A percentile compares a stretch with the other conserved stretches of the same genome.
These are phyloP conservation scores for Pyrenula aspistea DNA, from an alignment of 495 filamentous ascomycete genomes.

Conservation along the genomic window DNA sequence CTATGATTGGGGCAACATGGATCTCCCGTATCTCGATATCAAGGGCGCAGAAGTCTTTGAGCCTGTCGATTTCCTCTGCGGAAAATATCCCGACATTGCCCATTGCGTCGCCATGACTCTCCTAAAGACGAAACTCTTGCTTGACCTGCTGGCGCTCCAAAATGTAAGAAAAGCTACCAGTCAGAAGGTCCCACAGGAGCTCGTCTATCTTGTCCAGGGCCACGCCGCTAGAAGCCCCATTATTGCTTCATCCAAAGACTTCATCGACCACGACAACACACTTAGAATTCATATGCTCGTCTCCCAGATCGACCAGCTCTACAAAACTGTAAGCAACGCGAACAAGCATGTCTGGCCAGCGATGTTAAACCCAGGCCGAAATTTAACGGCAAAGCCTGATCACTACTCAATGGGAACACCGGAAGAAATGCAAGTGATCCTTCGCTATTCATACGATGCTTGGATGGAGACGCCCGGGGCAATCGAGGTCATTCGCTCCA, in stretches of 20 bases:
- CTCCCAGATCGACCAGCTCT: slow-evolving; percentile 13
- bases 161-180: slow-evolving; percentile 7
- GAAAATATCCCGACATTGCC: not conserved
- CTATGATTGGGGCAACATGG: slow-evolving; percentile 26
- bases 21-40: slow-evolving; percentile 15
- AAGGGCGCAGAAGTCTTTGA: slow-evolving; percentile 17
- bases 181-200: slow-evolving; percentile 12
- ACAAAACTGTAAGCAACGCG: slow-evolving; percentile 7
- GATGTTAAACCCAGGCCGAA: slow-evolving; percentile 17
- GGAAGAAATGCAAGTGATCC: slow-evolving; percentile 17
- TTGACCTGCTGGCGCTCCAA: slow-evolving; percentile 19
- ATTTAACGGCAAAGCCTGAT: slow-evolving; percentile 12
- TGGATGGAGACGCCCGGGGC: slow-evolving; percentile 26
- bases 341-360: slow-evolving; percentile 20
- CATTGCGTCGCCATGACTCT: slow-evolving; percentile 17
- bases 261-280: slow-evolving; percentile 8
- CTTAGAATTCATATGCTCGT: slow-evolving; percentile 1
- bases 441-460: slow-evolving; percentile 22
- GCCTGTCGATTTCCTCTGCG: not conserved
- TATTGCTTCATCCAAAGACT: slow-evolving; percentile 4
- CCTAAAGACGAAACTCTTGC: slow-evolving; percentile 24
- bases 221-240: slow-evolving; percentile 1
- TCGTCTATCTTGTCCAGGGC: slow-evolving; percentile 10
- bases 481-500: slow-evolving; percentile 14
- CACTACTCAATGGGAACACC: slow-evolving; percentile 9